Percentiles rank a stretch among this genome's conserved stretches.
Conservation (phyloP, 2,329 filamentous ascomycete genomes). For the Xylariales sp. region DNA sequence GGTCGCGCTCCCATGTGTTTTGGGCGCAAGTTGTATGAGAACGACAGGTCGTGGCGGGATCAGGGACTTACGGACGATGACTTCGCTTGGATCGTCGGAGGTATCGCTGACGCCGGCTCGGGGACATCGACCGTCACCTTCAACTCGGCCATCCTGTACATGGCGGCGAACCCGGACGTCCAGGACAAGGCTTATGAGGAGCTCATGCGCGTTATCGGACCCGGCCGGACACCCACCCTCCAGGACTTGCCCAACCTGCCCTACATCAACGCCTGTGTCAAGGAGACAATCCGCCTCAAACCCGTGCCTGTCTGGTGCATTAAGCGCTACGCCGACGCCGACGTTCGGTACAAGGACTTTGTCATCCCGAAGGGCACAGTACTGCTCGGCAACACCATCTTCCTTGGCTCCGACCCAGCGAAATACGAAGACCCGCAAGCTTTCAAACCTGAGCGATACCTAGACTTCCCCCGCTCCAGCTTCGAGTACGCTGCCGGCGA, state of each 20-base stretch:
- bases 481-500: slow-evolving; percentile 21
- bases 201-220: slow-evolving; percentile 33
- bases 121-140: slow-evolving; percentile 32
- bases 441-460: slow-evolving; percentile 17
- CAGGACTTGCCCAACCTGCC: slow-evolving; percentile 26
- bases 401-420: slow-evolving; percentile 17
- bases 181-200: slow-evolving; percentile 38
- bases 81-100: slow-evolving; percentile 20
- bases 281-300: slow-evolving; percentile 23
- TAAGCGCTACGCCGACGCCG: slow-evolving; percentile 37
- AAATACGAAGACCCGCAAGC: slow-evolving; percentile 14
- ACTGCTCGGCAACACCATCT: slow-evolving; percentile 29
- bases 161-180: slow-evolving; percentile 17
- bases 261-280: slow-evolving; percentile 27
- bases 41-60: slow-evolving; percentile 14
- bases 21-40: slow-evolving; percentile 18
- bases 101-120: slow-evolving; percentile 32
- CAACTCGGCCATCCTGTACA: slow-evolving; percentile 21
- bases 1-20: slow-evolving; percentile 19
- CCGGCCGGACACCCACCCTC: slow-evolving; percentile 22
- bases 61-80: slow-evolving; percentile 21
- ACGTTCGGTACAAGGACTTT: slow-evolving; percentile 40
- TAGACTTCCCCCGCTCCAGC: slow-evolving; percentile 12
- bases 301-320: slow-evolving; percentile 27
- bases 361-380: slow-evolving; percentile 40